Evolutionary conservation across 1,284 basidiomycete genomes (phyloP), one percentile per base, ranked within the genome.

Genomic region (Tetrapyrgos nigripes): DNA sequence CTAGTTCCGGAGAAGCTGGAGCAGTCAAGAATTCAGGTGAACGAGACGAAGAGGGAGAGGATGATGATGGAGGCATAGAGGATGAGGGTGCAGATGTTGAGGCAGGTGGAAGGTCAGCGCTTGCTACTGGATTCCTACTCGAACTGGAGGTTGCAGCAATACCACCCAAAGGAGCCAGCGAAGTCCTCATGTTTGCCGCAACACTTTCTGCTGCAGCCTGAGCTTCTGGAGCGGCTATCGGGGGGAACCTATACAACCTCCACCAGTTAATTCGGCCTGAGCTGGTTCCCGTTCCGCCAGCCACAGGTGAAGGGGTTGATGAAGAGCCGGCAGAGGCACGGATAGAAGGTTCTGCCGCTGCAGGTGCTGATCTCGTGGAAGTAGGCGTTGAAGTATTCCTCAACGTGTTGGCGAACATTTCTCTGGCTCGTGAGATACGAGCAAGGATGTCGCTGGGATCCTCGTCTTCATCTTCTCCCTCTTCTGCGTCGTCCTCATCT

Each of bases 221-320:
- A 6, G 52, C 68, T 63, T 35, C 62, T 24, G 68, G 70, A 3
- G 79, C 73, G n/a, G 73, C 70, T 61, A 90, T 86, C 33, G 88
- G 80, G 8, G 88, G 88, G 75, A 92, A 93, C 35, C 89, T 81
- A 69, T 91, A 92, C 66, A 91, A 75, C 59, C 91, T 79, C 91
- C 91, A 92, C 83, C 90, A 89, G 69, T 92, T 92, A 59, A 92
- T 85, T 14, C 88, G 80, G 27, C 82, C 83, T 37, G 44, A 23
- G 6, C 28, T 14, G 19, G 24, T 28, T 44, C 13, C 11, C 44
- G 21, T 44, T 24, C 28, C 8, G n/a, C 50, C 14, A 43, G 51
- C 53, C 23, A 27, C 19, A 24, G 53, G 21, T 5, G 28, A n/a
- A 26, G 55, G 17, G 43, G 54, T 26, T 26, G 44, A n/a, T 9